Base-by-base conservation (phyloP, 208 protist species). In the Sergeia podlipaevii region DNA sequence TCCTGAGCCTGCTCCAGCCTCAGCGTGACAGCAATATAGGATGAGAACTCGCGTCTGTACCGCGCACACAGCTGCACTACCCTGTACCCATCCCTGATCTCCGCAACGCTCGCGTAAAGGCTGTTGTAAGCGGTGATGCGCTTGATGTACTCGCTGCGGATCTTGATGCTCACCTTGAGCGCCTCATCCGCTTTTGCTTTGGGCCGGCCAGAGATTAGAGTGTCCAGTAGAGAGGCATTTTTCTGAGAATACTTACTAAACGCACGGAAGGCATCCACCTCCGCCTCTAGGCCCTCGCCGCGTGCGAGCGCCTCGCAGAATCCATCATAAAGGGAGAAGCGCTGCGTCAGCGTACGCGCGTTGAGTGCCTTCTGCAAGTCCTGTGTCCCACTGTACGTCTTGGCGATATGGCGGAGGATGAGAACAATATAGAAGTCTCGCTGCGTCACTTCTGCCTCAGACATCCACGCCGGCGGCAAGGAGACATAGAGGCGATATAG, bases 111-210 rank as follows among this genome's bases (percentile, higher is more conserved):
- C 21, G 62, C 60, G 59, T 79, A 87, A 24, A 65, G 59, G 27
- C 60, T 51, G 54, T 78, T 89, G 66, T 89, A 89, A 11, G 62
- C 48, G 51, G 83, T 89, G 65, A 93, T 77, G 32, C 77, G 79
- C 44, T 91, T 80, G 52, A 93, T 81, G 68, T 86, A 85, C 61
- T 90, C 81, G 44, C 68, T 75, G 39, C 86, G 76, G 1, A 70
- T 68, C 54, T 86, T 85, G 28, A 91, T 72, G 50, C 68, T 66
- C 1, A 54, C 59, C 41, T 88, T 85, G 52, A 80, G 70, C 2
- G 82, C 81, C 13, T 71, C 39, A 38, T 90, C 86, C 3, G 76
- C 67, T 69, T 89, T 93, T 10, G 58, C 48, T 45, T 90, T 85
- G 4, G 71, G 83, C 1, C 82, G 59, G 43, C 72, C 71, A 18